phyloP scores from a whole-genome alignment of 2,329 filamentous ascomycete genomes.

The Truncatella angustata region DNA sequence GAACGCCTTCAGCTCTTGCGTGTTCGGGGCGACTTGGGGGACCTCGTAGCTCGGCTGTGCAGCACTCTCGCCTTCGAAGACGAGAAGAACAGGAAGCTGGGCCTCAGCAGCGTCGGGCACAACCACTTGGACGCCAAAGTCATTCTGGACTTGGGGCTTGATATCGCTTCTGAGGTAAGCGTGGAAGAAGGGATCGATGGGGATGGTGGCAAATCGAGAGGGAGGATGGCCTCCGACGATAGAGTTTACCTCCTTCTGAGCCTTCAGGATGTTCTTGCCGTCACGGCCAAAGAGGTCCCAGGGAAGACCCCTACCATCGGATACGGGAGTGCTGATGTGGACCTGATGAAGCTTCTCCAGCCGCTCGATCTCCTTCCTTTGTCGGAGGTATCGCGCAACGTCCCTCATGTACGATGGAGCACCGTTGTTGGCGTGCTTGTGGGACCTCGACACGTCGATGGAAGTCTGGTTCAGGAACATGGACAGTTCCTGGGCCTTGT shows the following conservation, averaged over 20 bases:
- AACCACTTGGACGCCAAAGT: slow-evolving; percentile 71
- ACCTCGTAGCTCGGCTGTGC: slow-evolving; percentile 48
- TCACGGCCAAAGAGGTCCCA: slow-evolving; percentile 91
- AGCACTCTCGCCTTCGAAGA: slow-evolving; percentile 67
- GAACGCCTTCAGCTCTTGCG: slow-evolving; percentile 52
- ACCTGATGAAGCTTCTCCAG: slow-evolving; percentile 78
- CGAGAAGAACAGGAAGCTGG: slow-evolving; percentile 64
- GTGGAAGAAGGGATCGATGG: slow-evolving; percentile 78
- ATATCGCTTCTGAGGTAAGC: slow-evolving; percentile 66
- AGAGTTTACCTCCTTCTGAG: slow-evolving; percentile 71
- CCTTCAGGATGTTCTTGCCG: slow-evolving; percentile 76
- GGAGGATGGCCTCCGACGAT: slow-evolving; percentile 75
- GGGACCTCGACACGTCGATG: slow-evolving; percentile 78
- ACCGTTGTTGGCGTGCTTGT: slow-evolving; percentile 70
- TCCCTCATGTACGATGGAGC: slow-evolving; percentile 78
- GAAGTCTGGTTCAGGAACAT: slow-evolving; percentile 82
- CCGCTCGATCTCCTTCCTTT: slow-evolving; percentile 77
- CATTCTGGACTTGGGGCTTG: slow-evolving; percentile 60
- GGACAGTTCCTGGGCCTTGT: slow-evolving; percentile 85
- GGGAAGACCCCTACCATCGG: slow-evolving; percentile 66
- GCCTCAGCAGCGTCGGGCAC: slow-evolving; percentile 63
- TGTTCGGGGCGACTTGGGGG: slow-evolving; percentile 51
- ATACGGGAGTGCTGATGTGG: slow-evolving; percentile 80
- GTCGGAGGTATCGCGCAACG: slow-evolving; percentile 82
- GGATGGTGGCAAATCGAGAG: slow-evolving; percentile 63